These are phyloP conservation scores for Shiraia sp. DNA, from an alignment of 2,329 filamentous ascomycete genomes.

Conservation along the genomic window DNA sequence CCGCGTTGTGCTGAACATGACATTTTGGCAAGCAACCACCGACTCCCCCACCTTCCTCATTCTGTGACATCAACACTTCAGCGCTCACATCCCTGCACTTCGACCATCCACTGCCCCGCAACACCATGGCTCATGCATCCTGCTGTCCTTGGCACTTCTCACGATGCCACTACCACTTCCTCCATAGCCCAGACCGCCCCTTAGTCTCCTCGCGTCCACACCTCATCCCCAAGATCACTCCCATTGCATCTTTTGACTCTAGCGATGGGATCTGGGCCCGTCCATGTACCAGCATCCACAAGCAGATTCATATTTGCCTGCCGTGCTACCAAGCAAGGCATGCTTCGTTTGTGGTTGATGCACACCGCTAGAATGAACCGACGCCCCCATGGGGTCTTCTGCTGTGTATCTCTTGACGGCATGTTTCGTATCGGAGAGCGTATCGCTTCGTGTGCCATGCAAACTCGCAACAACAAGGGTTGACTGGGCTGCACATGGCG, in stretches of 20 bases:
- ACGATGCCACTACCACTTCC: constrained; percentile 11
- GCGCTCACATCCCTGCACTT: constrained; percentile 23
- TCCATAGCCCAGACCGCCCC: neutral
- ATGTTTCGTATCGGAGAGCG: constrained; percentile 5
- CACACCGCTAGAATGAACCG: constrained; percentile 26
- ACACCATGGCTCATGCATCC: constrained; percentile 28
- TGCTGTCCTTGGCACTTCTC: constrained; percentile 15
- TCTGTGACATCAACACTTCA: constrained; percentile 19
- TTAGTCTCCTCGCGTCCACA: neutral
- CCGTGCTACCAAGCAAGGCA: constrained; percentile 14
- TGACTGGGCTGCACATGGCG: neutral
- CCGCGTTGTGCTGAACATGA: neutral
- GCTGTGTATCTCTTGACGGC: constrained; percentile 1
- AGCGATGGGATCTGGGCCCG: neutral
- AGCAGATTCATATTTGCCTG: constrained; percentile 1
- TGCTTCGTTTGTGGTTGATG: constrained; percentile 26
- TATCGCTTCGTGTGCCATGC: constrained; percentile 15
- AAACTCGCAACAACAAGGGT: constrained; percentile 8
- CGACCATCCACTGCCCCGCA: constrained; percentile 29
- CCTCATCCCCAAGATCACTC: no score
- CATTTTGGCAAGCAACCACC: no score
- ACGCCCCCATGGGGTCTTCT: constrained; percentile 17
- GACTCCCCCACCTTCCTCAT: constrained; percentile 34
- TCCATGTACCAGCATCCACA: neutral
- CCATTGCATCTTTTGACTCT: neutral